phyloP scores from a whole-genome alignment of 2,329 filamentous ascomycete genomes.

The Hawksworthiomyces lignivorus region DNA sequence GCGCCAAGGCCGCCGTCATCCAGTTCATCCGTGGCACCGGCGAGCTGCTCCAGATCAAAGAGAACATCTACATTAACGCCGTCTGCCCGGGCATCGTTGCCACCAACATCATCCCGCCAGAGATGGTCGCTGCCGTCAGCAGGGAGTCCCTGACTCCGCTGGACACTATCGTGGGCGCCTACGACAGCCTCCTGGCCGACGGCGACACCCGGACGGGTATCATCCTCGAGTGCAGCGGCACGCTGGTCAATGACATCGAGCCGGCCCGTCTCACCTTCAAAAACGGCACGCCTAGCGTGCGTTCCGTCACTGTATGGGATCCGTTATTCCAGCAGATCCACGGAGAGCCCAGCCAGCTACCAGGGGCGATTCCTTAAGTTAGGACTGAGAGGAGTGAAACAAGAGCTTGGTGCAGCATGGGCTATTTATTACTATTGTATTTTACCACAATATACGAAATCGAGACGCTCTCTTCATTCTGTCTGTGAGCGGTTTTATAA shows the following conservation, averaged over 20 bases:
- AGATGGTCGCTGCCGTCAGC: conserved; percentile 33
- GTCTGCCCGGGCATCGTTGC: conserved; percentile 39
- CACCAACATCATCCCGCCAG: conserved; percentile 36
- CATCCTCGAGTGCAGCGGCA: conserved; percentile 12
- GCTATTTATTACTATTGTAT: no score
- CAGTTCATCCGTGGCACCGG: conserved; percentile 32
- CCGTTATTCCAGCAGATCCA: conserved; percentile 13
- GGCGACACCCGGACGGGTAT: conserved; percentile 14
- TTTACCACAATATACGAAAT: no score
- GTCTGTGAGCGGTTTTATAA: no score
- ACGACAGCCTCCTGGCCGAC: conserved; percentile 38
- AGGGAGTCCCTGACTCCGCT: conserved; percentile 31
- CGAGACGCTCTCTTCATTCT: no score
- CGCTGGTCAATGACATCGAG: conserved; percentile 8
- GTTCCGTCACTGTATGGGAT: conserved; percentile 11
- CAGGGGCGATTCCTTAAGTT: conserved; percentile 7
- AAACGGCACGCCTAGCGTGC: conserved; percentile 9
- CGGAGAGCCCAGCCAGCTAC: conserved; percentile 12
- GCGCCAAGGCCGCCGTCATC: conserved; percentile 41
- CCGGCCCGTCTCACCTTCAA: conserved; percentile 6
- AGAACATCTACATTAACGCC: conserved; percentile 40
- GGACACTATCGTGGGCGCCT: conserved; percentile 36
- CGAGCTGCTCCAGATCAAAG: conserved; percentile 33
- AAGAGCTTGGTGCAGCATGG: no score
- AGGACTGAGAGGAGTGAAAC: background rate